Evolutionary conservation across 2,329 filamentous ascomycete species (phyloP), one percentile per base, ranked within the genome.

Genomic region (Colletotrichum agaves): DNA sequence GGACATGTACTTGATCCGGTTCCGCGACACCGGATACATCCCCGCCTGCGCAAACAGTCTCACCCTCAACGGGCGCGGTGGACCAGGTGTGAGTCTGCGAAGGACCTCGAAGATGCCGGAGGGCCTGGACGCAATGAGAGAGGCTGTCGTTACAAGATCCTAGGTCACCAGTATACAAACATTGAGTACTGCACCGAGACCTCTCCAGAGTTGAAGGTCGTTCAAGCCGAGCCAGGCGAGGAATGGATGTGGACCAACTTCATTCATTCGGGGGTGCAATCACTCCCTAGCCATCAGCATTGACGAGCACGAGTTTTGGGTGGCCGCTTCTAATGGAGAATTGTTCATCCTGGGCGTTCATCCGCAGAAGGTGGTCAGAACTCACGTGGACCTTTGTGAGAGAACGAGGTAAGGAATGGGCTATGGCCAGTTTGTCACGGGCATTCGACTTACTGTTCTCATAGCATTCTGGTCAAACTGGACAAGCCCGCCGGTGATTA

Each of bases 311-410:
- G 78, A 83, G 27, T 77, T 88, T 74, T 87, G 80, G 77, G 78
- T 88, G 3, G 86, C 85, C 69, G 84, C 83, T 41, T 81, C 85
- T 41, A 86, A 88, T 67, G 85, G 83, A 2, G 76, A 82, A 4
- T 88, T 86, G n/a, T n/a, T n/a, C n/a, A n/a, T n/a, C n/a, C n/a
- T n/a, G n/a, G n/a, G n/a, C 72, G 83, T 89, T 55, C 75, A 83
- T 67, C 87, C 87, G 2, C 78, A 83, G 55, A 78, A 78, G 2
- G 63, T 69, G 0, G 56, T 61, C 1, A 61, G 62, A 10, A 61
- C 57, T 6, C 62, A 65, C 5, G 57, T 55, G 10, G 61, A 65
- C 11, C 27, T 65, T 1, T 56, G 62, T 4, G 57, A 65, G 17
- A 61, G 62, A 6, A 65, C 57, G 8, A 65, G 62, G 62, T 55